These are phyloP conservation scores for Haematococcus lacustris DNA, from an alignment of 139 green algal genomes.

Conservation along the genomic window DNA sequence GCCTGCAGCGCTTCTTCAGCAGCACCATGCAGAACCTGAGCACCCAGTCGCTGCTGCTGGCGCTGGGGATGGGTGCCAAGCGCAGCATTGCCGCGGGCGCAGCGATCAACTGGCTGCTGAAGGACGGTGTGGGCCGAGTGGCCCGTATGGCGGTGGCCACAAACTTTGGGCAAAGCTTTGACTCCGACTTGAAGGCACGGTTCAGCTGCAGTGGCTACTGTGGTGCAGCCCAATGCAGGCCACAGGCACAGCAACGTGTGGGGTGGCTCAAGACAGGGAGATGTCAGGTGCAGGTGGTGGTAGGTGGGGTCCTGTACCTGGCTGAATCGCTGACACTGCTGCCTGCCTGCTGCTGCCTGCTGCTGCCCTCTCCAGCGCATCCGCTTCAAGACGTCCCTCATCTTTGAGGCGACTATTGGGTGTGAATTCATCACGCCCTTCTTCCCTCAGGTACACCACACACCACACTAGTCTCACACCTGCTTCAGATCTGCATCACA, in stretches of 20 bases:
- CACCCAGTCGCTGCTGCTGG: conserved; percentile 82
- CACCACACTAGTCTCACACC: no score
- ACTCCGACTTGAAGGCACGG: conserved; percentile 81
- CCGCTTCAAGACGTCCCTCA: conserved; percentile 71
- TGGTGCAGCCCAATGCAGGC: neutral
- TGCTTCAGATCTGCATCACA: no score
- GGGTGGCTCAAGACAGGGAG: neutral
- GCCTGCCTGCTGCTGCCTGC: conserved; percentile 2
- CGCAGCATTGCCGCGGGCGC: conserved; percentile 35
- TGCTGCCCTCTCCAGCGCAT: conserved; percentile 44
- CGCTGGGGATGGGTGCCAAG: conserved; percentile 81
- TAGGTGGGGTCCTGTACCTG: no score
- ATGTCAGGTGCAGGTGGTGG: neutral
- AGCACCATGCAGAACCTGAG: conserved; percentile 73
- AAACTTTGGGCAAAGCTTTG: conserved; percentile 67
- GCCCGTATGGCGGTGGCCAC: conserved; percentile 76
- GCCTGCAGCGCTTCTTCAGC: conserved; percentile 77
- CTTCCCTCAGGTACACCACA: conserved; percentile 46
- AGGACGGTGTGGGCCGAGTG: conserved; percentile 80
- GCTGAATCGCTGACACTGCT: no score
- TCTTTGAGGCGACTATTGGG: conserved; percentile 61
- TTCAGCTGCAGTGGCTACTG: neutral
- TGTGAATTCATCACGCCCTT: conserved; percentile 85
- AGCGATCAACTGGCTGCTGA: conserved; percentile 75
- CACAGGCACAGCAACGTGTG: no score